Conservation (phyloP, 23 red algal species). For the Cyanidiococcus yangmingshanensis region DNA sequence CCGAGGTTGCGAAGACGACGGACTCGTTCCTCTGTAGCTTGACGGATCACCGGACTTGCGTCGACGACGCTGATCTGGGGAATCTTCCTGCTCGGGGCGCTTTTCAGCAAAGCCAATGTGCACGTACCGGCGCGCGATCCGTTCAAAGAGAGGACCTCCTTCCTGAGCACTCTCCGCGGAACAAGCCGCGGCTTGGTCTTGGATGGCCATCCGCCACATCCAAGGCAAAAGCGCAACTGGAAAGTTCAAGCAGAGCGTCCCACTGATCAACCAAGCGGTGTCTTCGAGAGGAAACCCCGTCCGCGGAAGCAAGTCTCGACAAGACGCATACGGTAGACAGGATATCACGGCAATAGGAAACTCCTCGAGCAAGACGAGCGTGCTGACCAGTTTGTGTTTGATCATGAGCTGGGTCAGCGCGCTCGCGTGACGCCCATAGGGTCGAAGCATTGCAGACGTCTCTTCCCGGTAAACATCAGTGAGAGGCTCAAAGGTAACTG, state of each 20-base stretch:
- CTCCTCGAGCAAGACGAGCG: neutral
- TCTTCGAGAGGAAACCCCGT: neutral
- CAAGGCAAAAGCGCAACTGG: conserved; percentile 17
- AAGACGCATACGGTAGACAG: neutral
- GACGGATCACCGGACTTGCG: too few relatives aligned
- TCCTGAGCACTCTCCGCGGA: neutral
- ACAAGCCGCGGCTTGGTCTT: neutral
- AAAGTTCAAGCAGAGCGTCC: conserved; percentile 19
- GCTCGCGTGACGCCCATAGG: neutral
- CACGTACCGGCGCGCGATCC: neutral
- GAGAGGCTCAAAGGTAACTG: neutral
- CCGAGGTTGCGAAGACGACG: neutral
- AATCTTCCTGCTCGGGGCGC: neutral
- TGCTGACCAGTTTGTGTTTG: neutral
- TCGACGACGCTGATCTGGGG: neutral
- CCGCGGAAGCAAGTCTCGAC: neutral
- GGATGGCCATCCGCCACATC: conserved; percentile 14
- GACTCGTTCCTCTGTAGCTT: neutral
- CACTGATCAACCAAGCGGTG: neutral
- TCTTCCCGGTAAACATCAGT: neutral
- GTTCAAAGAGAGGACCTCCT: neutral
- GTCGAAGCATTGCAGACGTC: neutral
- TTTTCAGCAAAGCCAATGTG: neutral
- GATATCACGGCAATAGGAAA: neutral
- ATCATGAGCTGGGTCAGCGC: neutral